phyloP scores from a whole-genome alignment of 371 early-diverging fungal species.

The Saksenaea oblongispora region DNA sequence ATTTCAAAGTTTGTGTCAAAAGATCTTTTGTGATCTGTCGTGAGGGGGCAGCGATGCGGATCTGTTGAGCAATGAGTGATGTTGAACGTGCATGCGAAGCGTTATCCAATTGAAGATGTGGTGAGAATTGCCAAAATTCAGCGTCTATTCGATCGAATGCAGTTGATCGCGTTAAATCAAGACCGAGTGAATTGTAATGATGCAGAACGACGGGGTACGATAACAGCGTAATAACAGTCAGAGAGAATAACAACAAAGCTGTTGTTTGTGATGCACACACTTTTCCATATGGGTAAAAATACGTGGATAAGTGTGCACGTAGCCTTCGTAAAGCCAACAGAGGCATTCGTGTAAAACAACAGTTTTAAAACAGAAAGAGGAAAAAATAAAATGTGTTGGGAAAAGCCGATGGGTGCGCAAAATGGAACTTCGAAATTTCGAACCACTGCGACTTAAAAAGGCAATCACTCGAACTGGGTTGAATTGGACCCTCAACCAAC shows the following conservation, averaged over 20 bases:
- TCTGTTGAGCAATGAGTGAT: conserved; percentile 35
- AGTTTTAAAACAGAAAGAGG: conserved; percentile 9
- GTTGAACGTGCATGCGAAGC: conserved; percentile 18
- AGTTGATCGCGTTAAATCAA: conserved; percentile 14
- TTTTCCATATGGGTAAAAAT: conserved; percentile 66
- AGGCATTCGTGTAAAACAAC: conserved; percentile 23
- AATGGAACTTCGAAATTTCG: conserved; percentile 3
- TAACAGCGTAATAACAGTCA: conserved; percentile 50
- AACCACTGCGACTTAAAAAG: neutral
- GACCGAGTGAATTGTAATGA: conserved; percentile 27
- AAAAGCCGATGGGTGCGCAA: neutral
- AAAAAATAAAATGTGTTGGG: neutral
- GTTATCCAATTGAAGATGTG: conserved; percentile 22
- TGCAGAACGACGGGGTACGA: conserved; percentile 53
- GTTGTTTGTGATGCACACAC: conserved; percentile 58
- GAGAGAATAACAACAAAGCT: conserved; percentile 47
- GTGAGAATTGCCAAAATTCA: conserved; percentile 32
- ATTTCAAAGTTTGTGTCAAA: conserved; percentile 13
- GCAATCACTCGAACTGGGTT: conserved; percentile 1
- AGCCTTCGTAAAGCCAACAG: conserved; percentile 18
- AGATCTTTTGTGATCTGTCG: conserved; percentile 18
- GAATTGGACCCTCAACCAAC: neutral
- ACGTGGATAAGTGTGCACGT: conserved; percentile 16
- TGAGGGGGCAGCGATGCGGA: conserved; percentile 24
- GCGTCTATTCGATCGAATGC: conserved; percentile 21